These are phyloP conservation scores for Pilasporangium apinafurcum DNA, from an alignment of 352 stramenopile species.

Conservation along the genomic window DNA sequence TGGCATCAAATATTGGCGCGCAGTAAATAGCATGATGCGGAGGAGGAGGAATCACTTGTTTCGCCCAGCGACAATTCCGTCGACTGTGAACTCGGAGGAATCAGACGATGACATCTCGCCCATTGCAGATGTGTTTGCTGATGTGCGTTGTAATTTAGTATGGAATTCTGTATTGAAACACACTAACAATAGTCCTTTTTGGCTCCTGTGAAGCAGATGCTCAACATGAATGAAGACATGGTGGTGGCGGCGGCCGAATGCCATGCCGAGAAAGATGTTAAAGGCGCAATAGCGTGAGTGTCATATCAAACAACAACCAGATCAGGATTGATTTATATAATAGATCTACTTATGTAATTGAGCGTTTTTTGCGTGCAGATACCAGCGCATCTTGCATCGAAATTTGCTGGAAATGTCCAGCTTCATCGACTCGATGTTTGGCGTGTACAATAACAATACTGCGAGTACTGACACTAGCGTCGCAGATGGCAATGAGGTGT, in stretches of 20 bases:
- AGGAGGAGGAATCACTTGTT: not conserved
- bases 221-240: slow-evolving; percentile 71
- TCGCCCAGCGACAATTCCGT: not conserved
- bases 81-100: slow-evolving; percentile 8
- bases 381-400: slow-evolving; percentile 66
- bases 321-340: not conserved
- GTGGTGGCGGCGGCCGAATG: slow-evolving; percentile 49
- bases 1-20: not conserved
- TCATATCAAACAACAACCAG: too few relatives aligned
- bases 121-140: slow-evolving; percentile 59
- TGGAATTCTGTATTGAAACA: not conserved
- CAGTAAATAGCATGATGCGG: not conserved
- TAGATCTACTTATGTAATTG: slow-evolving; percentile 6
- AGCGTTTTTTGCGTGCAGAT: slow-evolving; percentile 17
- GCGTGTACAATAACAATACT: slow-evolving; percentile 47
- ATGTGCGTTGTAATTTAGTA: slow-evolving; percentile 20
- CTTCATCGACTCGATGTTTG: slow-evolving; percentile 73
- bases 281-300: slow-evolving; percentile 48
- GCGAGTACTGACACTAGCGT: not conserved
- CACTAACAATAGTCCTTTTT: not conserved
- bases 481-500: too few relatives aligned
- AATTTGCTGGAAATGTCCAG: slow-evolving; percentile 79
- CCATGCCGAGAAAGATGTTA: slow-evolving; percentile 42
- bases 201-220: slow-evolving; percentile 34
- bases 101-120: slow-evolving; percentile 36